Base-by-base conservation (phyloP, 768 basidiomycete species). In the Pleurotus platypus region DNA sequence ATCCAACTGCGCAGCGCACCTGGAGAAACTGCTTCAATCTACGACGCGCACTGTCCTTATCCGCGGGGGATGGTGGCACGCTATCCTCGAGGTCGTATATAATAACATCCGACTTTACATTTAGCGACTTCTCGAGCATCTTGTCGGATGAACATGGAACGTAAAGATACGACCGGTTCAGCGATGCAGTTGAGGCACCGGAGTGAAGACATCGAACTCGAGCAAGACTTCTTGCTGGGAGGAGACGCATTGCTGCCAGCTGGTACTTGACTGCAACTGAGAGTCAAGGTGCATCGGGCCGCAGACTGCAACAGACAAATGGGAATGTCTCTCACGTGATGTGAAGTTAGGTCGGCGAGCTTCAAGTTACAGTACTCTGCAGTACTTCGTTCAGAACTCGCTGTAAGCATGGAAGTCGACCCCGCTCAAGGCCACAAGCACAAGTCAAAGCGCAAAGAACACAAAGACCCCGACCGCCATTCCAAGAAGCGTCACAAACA, bases 21-120 rank as follows among this genome's bases (percentile, higher is more conserved):
- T 70, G 66, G 26, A 89, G 70, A 64, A 89, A 93, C 6, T 72
- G 70, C 37, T 70, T 67, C 4, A 90, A 72, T 6, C 83, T 75
- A 5, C 66, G 65, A 57, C 90, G 76, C 0, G 90, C 88, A 51
- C 76, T 69, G 18, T 71, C 70, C 67, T 92, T 90, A 57, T 85
- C 83, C 24, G 73, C 70, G 27, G 81, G 78, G 3, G 84, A 74
- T 4, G 88, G 87, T 3, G 91, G 74, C 0, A 95, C 84, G 59
- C 89, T 89, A 68, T 96, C 94, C 68, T 95, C 94, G 11, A 96
- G 76, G 73, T 96, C 94, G 64, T 93, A 94, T 22, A 93, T 87
- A 37, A 94, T 75, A 43, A 87, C 78, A 59, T 96, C 94, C 1
- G 92, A 85, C 2, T 71, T 67, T 12, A 77, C 75, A 8, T 64